Percentiles rank a stretch among this genome's conserved stretches.
phyloP scores from a whole-genome alignment of 768 basidiomycete species.

The Mycena rosella region DNA sequence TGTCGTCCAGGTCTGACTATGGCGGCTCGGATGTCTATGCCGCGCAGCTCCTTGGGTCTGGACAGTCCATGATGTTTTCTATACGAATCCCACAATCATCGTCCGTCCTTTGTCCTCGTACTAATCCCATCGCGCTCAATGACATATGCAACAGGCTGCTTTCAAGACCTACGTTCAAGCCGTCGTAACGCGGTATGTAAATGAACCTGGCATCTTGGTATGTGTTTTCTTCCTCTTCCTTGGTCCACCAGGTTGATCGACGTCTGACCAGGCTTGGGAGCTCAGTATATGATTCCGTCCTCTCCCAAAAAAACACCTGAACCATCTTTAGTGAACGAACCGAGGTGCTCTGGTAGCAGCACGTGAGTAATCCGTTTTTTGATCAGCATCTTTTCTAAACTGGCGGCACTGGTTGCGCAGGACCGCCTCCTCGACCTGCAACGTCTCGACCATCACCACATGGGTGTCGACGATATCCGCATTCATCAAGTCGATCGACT shows the following conservation, averaged over 20 bases:
- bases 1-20: slow-evolving; percentile 58
- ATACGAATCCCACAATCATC: slow-evolving; percentile 65
- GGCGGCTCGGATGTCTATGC: slow-evolving; percentile 82
- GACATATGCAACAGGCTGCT: slow-evolving; percentile 50
- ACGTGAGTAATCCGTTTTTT: slow-evolving; percentile 18
- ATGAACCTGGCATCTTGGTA: slow-evolving; percentile 69
- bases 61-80: slow-evolving; percentile 69
- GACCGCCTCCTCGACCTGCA: slow-evolving; percentile 58
- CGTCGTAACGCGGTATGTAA: slow-evolving; percentile 62
- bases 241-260: no score
- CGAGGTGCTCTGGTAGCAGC: slow-evolving; percentile 27
- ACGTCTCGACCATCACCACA: slow-evolving; percentile 63
- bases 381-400: slow-evolving; percentile 29
- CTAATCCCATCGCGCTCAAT: slow-evolving; percentile 14
- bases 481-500: slow-evolving; percentile 73
- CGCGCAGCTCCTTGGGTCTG: slow-evolving; percentile 60
- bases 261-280: slow-evolving; percentile 45
- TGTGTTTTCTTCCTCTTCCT: slow-evolving; percentile 37
- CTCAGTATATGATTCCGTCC: slow-evolving; percentile 45
- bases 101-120: slow-evolving; percentile 42
- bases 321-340: slow-evolving; percentile 23
- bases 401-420: slow-evolving; percentile 34
- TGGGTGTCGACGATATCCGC: slow-evolving; percentile 69
- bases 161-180: slow-evolving; percentile 66
- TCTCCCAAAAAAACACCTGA: slow-evolving; percentile 6